phyloP scores from a whole-genome alignment of 257 asterid genomes.

The Jaltomata sinuosa region DNA sequence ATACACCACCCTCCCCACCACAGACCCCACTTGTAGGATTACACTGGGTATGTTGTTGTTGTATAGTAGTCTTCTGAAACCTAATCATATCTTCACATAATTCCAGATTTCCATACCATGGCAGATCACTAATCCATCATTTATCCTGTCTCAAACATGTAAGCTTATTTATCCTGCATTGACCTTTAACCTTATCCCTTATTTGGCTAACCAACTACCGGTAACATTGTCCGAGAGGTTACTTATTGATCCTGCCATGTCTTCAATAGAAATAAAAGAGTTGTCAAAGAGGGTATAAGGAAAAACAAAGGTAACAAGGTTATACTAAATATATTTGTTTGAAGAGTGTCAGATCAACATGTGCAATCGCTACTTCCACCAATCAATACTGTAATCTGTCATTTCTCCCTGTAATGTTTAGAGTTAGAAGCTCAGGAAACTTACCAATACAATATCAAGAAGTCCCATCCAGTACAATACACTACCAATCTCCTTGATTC shows the following conservation, averaged over 20 bases:
- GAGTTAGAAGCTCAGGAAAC: constrained; percentile 10
- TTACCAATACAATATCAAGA: constrained; percentile 89
- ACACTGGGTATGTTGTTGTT: not conserved
- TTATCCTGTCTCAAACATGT: not conserved
- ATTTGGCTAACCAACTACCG: not conserved
- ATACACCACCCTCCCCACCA: not conserved
- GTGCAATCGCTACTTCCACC: not conserved
- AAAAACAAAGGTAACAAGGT: not conserved
- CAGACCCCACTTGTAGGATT: not conserved
- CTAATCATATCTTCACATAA: not conserved
- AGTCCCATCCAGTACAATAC: constrained; percentile 94
- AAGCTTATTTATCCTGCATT: not conserved
- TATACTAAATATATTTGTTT: not conserved
- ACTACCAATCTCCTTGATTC: constrained; percentile 94
- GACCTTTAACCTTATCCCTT: not conserved
- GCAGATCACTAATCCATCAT: not conserved
- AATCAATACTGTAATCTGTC: not conserved
- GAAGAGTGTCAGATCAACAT: not conserved
- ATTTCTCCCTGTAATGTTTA: not conserved
- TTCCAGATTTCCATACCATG: not conserved
- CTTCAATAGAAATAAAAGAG: not conserved
- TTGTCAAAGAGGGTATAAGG: not conserved
- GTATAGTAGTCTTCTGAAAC: not conserved
- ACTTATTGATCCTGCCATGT: not conserved
- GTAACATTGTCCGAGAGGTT: not conserved